phyloP scores from a whole-genome alignment of 2,329 filamentous ascomycete genomes.

The Capronia coronata region DNA sequence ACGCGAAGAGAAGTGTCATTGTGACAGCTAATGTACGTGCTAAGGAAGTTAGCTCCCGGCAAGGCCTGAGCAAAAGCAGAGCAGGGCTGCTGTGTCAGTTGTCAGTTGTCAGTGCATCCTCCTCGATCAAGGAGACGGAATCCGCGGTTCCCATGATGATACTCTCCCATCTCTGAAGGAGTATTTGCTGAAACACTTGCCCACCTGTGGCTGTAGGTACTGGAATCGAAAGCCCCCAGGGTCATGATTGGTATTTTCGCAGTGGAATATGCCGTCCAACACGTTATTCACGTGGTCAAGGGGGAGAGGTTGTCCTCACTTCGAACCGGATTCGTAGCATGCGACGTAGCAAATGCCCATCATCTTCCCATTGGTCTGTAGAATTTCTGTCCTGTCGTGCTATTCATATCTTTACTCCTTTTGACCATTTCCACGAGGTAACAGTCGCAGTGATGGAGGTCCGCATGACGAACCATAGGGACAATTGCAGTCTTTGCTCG shows the following conservation, averaged over 20 bases:
- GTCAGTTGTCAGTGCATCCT: too few species aligned
- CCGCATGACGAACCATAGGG: not conserved
- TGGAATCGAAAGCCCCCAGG: not conserved
- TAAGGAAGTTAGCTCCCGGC: conserved; percentile 18
- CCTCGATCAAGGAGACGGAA: too few species aligned
- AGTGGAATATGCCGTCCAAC: not conserved
- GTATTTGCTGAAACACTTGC: not conserved
- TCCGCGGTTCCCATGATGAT: not conserved
- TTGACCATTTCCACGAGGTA: conserved; percentile 2
- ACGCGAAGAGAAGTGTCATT: conserved; percentile 7
- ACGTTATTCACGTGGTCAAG: too few species aligned
- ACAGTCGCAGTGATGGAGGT: not conserved
- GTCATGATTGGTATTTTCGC: not conserved
- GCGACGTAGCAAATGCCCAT: not conserved
- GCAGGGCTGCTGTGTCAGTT: not conserved
- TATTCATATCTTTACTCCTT: conserved; percentile 1
- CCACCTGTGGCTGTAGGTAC: not conserved
- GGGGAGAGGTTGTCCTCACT: not conserved
- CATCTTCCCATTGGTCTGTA: not conserved
- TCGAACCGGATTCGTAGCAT: not conserved
- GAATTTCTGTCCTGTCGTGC: not conserved
- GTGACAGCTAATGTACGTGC: conserved; percentile 17
- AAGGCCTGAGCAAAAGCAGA: conserved; percentile 10
- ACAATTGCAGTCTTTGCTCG: not conserved
- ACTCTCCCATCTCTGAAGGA: not conserved